Base-by-base conservation (phyloP, 2,329 filamentous ascomycete genomes). In the Lojkania enalia region DNA sequence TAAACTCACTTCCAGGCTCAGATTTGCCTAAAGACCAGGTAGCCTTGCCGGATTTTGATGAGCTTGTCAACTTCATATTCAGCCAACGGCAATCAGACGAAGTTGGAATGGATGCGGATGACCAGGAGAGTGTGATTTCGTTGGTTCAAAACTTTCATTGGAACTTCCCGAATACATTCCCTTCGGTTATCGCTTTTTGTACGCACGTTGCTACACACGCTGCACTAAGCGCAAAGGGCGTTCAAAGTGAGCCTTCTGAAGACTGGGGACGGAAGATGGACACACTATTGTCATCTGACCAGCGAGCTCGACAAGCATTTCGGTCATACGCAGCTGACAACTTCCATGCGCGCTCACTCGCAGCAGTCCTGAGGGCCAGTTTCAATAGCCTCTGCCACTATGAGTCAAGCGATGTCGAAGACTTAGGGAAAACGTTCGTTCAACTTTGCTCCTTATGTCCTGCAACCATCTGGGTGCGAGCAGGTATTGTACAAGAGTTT, bases 211-310 rank as follows among this genome's bases (percentile, higher is more conserved):
- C 86, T 3, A 71, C 86, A 25, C 75, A 80, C 53, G 73, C 82
- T 59, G 81, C 83, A 30, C 68, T 85, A 19, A 46, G 57, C 16
- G 63, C 71, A 11, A 72, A 73, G 11, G 61, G 67, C 1, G 69
- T 77, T 12, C 63, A 67, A 2, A 66, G 78, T 18, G 77, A 80
- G 7, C 67, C 90, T 18, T 86, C 92, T 55, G 83, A 86, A 35
- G 88, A 92, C 51, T 97, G 94, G 94, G 87, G 90, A 63, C 78
- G 85, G 35, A 86, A 87, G 54, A 75, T 97, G 2, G 87, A 91
- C 54, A 81, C 84, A 1, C 77, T 86, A 5, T 76, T 94, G 20
- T 79, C 83, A 30, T 87, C 85, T 4, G 87, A 92, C 59, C 77
- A 86, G 46, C 73, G 77, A 35, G 82, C 83, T 9, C 79, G 88